phyloP scores from a whole-genome alignment of 371 early-diverging fungal species.

The Phascolomyces articulosus region DNA sequence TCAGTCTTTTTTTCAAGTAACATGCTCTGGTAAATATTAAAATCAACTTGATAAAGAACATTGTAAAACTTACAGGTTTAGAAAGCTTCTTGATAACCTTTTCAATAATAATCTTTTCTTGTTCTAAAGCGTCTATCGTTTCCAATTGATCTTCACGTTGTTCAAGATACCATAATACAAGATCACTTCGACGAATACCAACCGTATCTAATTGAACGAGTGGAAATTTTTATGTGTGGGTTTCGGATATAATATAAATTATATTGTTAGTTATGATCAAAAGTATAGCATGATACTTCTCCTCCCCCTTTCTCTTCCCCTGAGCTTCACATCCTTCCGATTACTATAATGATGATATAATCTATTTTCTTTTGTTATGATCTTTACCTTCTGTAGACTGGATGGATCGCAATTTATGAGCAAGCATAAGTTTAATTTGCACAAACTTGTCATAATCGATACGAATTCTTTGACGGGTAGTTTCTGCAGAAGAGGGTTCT shows the following conservation, averaged over 20 bases:
- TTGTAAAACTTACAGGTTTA: slow-evolving; percentile 53
- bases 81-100: slow-evolving; percentile 82
- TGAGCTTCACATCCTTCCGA: too few relatives aligned
- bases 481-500: background rate
- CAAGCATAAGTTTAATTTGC: slow-evolving; percentile 73
- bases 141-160: slow-evolving; percentile 73
- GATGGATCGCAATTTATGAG: slow-evolving; percentile 61
- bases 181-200: slow-evolving; percentile 71
- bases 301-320: too few relatives aligned
- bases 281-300: too few relatives aligned
- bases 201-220: slow-evolving; percentile 36
- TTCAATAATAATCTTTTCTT: slow-evolving; percentile 71
- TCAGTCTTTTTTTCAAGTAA: too few relatives aligned
- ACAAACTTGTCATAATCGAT: slow-evolving; percentile 84
- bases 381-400: slow-evolving; percentile 28
- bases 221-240: too few relatives aligned
- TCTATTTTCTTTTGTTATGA: slow-evolving; percentile 9
- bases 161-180: slow-evolving; percentile 86
- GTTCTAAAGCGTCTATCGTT: slow-evolving; percentile 68
- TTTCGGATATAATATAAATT: too few relatives aligned
- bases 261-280: background rate
- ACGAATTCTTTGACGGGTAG: slow-evolving; percentile 32
- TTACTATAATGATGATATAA: too few relatives aligned
- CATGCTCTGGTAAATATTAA: too few relatives aligned
- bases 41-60: too few relatives aligned